These are phyloP conservation scores for Blastobotrys elegans DNA, from an alignment of 1,139 yeast genomes.

Conservation along the genomic window DNA sequence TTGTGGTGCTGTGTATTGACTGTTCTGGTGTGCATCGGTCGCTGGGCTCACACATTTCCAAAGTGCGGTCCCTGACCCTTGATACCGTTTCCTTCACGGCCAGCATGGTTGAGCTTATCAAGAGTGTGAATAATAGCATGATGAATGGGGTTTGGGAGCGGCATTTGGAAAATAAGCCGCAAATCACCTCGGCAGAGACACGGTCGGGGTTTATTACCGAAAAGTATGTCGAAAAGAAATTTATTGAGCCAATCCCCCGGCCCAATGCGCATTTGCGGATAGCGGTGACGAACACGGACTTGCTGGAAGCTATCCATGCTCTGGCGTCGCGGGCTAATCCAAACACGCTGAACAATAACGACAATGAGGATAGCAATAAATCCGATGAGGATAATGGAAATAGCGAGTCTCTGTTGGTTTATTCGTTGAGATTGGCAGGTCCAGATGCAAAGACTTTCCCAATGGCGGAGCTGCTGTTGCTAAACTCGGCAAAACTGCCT, in stretches of 20 bases:
- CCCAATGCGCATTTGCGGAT: constrained; percentile 36
- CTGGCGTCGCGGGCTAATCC: constrained; percentile 41
- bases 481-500: constrained; percentile 53
- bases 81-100: constrained; percentile 63
- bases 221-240: constrained; percentile 40
- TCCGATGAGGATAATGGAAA: not conserved
- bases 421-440: constrained; percentile 29
- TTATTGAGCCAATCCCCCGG: constrained; percentile 31
- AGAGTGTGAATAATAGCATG: constrained; percentile 59
- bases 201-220: constrained; percentile 38
- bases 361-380: constrained; percentile 2
- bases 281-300: constrained; percentile 33
- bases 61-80: constrained; percentile 73
- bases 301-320: constrained; percentile 33
- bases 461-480: constrained; percentile 65
- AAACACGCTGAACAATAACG: constrained; percentile 20
- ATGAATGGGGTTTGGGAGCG: constrained; percentile 58
- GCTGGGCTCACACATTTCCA: constrained; percentile 67
- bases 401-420: constrained; percentile 29
- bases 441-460: constrained; percentile 43
- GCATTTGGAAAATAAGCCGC: constrained; percentile 38
- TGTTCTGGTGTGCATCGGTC: constrained; percentile 78
- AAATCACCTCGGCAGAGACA: constrained; percentile 36
- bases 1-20: constrained; percentile 71
- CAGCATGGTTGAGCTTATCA: constrained; percentile 54